A percentile compares a stretch with the other conserved stretches of the same genome.
These are phyloP conservation scores for Penicillium sp. DNA, from an alignment of 2,329 filamentous ascomycete species.

Conservation along the genomic window DNA sequence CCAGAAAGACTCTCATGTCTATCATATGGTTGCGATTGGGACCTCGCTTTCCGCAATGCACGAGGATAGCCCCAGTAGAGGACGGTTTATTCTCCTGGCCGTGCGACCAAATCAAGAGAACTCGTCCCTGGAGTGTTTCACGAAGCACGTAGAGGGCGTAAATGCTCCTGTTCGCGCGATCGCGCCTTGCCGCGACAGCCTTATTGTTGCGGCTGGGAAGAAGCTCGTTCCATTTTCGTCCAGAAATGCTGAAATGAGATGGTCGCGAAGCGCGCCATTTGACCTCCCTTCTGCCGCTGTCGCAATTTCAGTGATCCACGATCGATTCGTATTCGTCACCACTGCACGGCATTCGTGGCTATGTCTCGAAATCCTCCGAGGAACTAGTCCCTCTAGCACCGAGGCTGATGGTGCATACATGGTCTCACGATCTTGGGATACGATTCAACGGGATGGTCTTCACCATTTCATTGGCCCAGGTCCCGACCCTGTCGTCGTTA, in stretches of 20 bases:
- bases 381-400: neutral
- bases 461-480: constrained; percentile 36
- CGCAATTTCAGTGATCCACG: constrained; percentile 43
- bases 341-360: constrained; percentile 51
- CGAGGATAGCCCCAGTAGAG: constrained; percentile 7
- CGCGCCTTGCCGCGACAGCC: constrained; percentile 45
- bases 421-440: constrained; percentile 21
- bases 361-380: constrained; percentile 38
- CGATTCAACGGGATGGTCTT: constrained; percentile 29
- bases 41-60: constrained; percentile 30
- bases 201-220: constrained; percentile 45
- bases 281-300: constrained; percentile 47
- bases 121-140: constrained; percentile 29
- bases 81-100: constrained; percentile 38
- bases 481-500: constrained; percentile 41
- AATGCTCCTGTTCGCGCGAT: constrained; percentile 49
- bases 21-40: constrained; percentile 40
- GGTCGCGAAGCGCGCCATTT: constrained; percentile 36
- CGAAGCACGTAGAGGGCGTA: constrained; percentile 35
- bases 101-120: constrained; percentile 26
- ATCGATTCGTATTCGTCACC: constrained; percentile 49
- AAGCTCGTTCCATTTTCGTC: constrained; percentile 42
- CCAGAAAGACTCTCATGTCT: constrained; percentile 30
- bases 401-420: neutral
- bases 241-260: constrained; percentile 39